Base-by-base conservation (phyloP, 805 yeast species). In the Candida nanaspora region DNA sequence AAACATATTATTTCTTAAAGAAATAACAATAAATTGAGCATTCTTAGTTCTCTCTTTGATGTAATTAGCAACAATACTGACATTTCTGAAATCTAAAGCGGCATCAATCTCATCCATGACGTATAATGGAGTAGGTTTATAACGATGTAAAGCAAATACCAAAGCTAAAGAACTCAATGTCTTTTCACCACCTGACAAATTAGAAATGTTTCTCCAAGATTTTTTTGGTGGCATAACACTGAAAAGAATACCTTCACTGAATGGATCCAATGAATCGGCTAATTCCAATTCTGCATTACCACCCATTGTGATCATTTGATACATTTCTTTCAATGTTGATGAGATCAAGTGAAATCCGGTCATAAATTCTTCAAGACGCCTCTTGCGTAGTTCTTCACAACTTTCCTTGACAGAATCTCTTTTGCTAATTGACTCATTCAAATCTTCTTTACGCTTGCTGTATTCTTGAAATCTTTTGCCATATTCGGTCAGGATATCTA, bases 81-180 rank as follows among this genome's bases (percentile, higher is more conserved):
- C 98, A 53, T 93, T 93, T 58, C 97, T 71, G 65, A 93, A 93
- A 66, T 93, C 99, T 48, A 93, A 72, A 2, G 99, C 99, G 1
- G 99, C 98, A 66, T 93, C 98, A 51, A 93, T 93, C 65, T 93
- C 98, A 66, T 93, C 98, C 98, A 93, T 93, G 29, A 93, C 98
- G 58, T 93, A 93, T 37, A 93, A 65, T 6, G 98, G 98, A 0
- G 98, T 93, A 1, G 98, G 98, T 59, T 87, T 93, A 61, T 87
- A 93, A 50, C 86, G 84, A 60, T 93, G 98, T 23, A 93, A 72
- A 0, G 98, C 98, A 70, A 93, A 93, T 3, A 93, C 98, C 50
- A 93, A 69, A 0, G 98, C 98, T 53, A 93, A 70, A 0, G 98
- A 91, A 52, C 95, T 84, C 46, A 93, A 72, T 0, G 99, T 93